phyloP scores from a whole-genome alignment of 2,329 filamentous ascomycete genomes.

The Lasiodiplodia gonubiensis region DNA sequence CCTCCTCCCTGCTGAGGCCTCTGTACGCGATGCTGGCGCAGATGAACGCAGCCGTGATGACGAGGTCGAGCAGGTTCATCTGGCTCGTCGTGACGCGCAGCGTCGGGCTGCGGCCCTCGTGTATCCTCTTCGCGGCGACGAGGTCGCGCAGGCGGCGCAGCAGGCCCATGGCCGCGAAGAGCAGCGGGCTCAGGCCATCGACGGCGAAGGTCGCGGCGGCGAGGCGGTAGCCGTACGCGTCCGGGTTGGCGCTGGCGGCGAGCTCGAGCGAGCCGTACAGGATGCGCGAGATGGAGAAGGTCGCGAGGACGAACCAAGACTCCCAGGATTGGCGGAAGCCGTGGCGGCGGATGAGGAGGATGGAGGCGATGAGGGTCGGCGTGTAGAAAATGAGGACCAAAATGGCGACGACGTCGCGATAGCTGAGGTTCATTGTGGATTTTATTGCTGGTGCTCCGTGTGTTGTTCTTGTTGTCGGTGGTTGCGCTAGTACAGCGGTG shows the following conservation, averaged over 20 bases:
- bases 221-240: background rate
- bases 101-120: background rate
- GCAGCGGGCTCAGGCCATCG: conserved; percentile 12
- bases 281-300: conserved; percentile 6
- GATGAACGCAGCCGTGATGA: conserved; percentile 10
- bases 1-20: background rate
- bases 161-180: background rate
- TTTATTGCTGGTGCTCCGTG: background rate
- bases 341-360: conserved; percentile 2
- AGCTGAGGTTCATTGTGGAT: background rate
- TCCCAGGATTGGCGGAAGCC: background rate
- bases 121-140: background rate
- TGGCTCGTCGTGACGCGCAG: background rate
- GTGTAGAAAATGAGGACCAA: background rate
- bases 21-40: conserved; percentile 5
- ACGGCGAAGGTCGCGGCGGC: conserved; percentile 18
- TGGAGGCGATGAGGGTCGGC: background rate
- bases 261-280: background rate
- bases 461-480: background rate
- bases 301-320: background rate
- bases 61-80: background rate
- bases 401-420: background rate
- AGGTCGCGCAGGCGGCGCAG: background rate
- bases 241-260: background rate
- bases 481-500: background rate